Evolutionary conservation across 1,139 yeast species (phyloP).

Genomic region (Candida albicans): DNA sequence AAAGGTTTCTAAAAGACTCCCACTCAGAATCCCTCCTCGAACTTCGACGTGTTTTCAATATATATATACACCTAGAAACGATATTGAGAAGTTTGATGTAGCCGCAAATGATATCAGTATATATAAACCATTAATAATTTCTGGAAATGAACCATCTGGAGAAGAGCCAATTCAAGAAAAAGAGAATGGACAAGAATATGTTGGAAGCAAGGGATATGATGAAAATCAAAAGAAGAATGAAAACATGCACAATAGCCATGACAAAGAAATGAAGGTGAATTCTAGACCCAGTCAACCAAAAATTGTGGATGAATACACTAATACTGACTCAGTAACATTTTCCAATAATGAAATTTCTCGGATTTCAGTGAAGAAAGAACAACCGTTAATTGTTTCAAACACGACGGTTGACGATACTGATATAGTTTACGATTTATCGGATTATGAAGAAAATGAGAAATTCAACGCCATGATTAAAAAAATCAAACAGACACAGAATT

Average conservation of each 20-base stretch:
- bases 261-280: background rate
- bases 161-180: background rate
- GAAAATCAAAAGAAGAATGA: background rate
- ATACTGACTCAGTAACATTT: background rate
- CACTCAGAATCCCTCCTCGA: conserved; percentile 9
- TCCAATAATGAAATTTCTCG: background rate
- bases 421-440: conserved; percentile 24
- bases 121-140: background rate
- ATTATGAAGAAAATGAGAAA: conserved; percentile 27
- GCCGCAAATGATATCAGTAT: background rate
- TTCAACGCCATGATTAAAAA: conserved; percentile 16
- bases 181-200: background rate
- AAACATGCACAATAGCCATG: background rate
- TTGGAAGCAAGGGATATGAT: background rate
- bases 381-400: background rate
- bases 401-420: conserved; percentile 12
- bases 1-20: conserved; percentile 1
- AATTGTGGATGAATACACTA: background rate
- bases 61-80: conserved; percentile 4
- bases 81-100: background rate
- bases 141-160: background rate
- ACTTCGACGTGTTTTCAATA: conserved; percentile 10
- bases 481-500: background rate
- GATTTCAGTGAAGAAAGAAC: conserved; percentile 1
- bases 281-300: too few species aligned